These are phyloP conservation scores for Solanum hybrid DNA, from an alignment of 305 asterid genomes.

Conservation along the genomic window DNA sequence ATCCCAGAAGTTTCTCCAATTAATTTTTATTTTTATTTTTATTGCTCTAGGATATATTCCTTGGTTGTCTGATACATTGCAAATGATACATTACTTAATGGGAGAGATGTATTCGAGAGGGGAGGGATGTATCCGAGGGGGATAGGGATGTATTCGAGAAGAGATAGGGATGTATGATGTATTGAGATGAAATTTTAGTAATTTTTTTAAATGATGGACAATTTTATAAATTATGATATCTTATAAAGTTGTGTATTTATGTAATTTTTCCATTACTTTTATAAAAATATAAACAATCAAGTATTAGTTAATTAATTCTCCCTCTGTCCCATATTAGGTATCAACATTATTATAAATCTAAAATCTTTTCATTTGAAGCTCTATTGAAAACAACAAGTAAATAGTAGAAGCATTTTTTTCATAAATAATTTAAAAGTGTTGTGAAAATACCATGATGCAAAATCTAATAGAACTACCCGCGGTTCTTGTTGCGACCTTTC, in stretches of 20 bases:
- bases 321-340: not conserved
- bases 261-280: not conserved
- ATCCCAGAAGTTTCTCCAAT: too few relatives aligned
- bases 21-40: too few relatives aligned
- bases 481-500: not conserved
- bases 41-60: not conserved
- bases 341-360: not conserved
- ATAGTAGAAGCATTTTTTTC: not conserved
- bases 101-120: not conserved
- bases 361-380: not conserved
- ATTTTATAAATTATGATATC: not conserved
- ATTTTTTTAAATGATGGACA: too few relatives aligned
- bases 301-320: not conserved
- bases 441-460: not conserved
- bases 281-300: not conserved
- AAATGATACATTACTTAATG: not conserved
- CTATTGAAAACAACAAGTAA: not conserved
- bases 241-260: not conserved
- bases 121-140: too few relatives aligned
- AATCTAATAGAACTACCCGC: not conserved
- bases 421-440: too few relatives aligned
- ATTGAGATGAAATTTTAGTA: too few relatives aligned
- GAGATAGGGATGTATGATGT: too few relatives aligned
- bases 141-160: not conserved
- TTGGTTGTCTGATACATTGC: not conserved